These are phyloP conservation scores for Penicillium capsulatum DNA, from an alignment of 2,329 filamentous ascomycete genomes.

Conservation along the genomic window DNA sequence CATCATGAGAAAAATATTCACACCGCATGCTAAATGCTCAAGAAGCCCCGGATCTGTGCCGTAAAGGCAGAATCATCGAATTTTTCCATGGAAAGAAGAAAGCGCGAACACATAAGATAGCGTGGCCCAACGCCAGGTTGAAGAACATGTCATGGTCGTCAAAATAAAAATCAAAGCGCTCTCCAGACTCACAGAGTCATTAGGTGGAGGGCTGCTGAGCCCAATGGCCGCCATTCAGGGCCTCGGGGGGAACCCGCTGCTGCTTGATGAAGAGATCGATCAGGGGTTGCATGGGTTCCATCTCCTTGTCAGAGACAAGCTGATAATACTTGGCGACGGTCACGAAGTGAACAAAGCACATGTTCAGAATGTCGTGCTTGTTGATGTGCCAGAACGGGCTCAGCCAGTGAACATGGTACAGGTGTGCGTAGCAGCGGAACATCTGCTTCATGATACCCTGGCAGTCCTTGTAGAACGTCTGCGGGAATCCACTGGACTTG, in stretches of 20 bases:
- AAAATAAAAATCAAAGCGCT: conserved; percentile 11
- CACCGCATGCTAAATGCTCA: conserved; percentile 37
- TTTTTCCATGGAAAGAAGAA: conserved; percentile 18
- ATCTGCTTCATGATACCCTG: conserved; percentile 95
- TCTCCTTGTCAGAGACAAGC: conserved; percentile 81
- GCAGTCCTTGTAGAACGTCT: conserved; percentile 83
- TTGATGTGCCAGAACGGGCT: conserved; percentile 81
- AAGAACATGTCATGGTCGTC: conserved; percentile 28
- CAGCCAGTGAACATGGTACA: conserved; percentile 94
- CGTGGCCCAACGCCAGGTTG: conserved; percentile 34
- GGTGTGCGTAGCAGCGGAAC: conserved; percentile 96
- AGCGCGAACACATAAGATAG: conserved; percentile 24
- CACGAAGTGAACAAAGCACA: conserved; percentile 81
- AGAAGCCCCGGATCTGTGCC: conserved; percentile 22
- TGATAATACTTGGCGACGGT: conserved; percentile 74
- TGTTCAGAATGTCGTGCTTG: conserved; percentile 68
- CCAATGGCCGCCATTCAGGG: conserved; percentile 42
- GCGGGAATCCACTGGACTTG: conserved; percentile 87
- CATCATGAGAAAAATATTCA: conserved; percentile 25
- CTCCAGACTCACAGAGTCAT: conserved; percentile 18
- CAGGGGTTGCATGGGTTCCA: conserved; percentile 92
- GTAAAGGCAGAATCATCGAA: conserved; percentile 21
- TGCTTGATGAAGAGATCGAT: conserved; percentile 89
- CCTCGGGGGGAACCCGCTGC: conserved; percentile 75
- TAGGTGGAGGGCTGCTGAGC: conserved; percentile 35